These are phyloP conservation scores for Candida frijolesensis DNA, from an alignment of 1,139 yeast species.

Conservation along the genomic window DNA sequence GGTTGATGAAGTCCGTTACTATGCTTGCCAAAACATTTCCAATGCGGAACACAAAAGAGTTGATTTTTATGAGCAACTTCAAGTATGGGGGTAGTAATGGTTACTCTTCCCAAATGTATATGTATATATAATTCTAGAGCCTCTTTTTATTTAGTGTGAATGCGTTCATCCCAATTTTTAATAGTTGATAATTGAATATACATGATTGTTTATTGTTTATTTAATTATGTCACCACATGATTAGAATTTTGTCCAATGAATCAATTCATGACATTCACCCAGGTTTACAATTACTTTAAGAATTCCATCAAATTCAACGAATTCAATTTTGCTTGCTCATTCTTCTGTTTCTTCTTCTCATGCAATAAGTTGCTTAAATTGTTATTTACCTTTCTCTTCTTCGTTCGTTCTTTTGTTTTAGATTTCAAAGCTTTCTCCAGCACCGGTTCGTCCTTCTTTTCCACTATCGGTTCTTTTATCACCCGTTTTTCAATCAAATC, in stretches of 20 bases:
- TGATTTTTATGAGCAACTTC: constrained; percentile 12
- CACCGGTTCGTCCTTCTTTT: constrained; percentile 6
- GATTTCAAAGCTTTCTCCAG: constrained; percentile 4
- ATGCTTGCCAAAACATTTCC: constrained; percentile 28
- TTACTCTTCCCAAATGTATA: too few species aligned
- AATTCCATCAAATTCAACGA: constrained; percentile 53
- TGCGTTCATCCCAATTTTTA: too few species aligned
- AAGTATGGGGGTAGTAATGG: constrained; percentile 9
- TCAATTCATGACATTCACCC: too few species aligned
- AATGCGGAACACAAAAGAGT: constrained; percentile 19
- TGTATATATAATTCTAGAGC: too few species aligned
- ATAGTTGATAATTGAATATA: too few species aligned
- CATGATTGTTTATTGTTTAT: too few species aligned
- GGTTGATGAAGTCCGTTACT: constrained; percentile 49
- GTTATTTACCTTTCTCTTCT: constrained; percentile 32
- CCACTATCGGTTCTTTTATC: constrained; percentile 8
- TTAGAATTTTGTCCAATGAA: background rate
- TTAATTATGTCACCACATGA: too few species aligned
- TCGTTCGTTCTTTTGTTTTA: constrained; percentile 27
- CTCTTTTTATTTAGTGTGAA: too few species aligned
- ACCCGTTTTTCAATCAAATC: constrained; percentile 5
- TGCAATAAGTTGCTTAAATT: constrained; percentile 41
- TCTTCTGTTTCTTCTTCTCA: constrained; percentile 44
- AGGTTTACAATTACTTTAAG: constrained; percentile 23
- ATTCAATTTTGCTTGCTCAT: constrained; percentile 23